These are phyloP conservation scores for Thymus quinquecostatus DNA, from an alignment of 257 asterid species.

Conservation along the genomic window DNA sequence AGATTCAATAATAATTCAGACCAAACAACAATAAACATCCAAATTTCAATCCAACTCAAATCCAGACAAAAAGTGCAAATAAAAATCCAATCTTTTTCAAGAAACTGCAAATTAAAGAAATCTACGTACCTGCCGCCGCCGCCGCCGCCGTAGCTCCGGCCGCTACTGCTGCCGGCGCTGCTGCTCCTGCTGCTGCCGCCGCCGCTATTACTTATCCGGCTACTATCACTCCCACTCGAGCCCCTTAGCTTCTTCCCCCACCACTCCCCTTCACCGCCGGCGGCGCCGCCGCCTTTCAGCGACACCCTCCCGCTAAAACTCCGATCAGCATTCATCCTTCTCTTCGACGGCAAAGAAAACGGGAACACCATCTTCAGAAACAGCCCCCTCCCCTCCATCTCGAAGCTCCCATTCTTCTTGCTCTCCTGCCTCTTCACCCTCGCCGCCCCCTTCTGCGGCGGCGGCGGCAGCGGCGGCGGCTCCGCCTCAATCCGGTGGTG, in stretches of 20 bases:
- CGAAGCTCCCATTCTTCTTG: slow-evolving; percentile 45
- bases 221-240: slow-evolving; percentile 59
- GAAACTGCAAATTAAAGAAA: background rate
- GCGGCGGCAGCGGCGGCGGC: background rate
- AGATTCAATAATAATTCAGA: background rate
- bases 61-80: background rate
- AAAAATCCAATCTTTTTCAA: background rate
- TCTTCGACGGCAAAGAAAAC: slow-evolving; percentile 45
- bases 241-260: slow-evolving; percentile 72
- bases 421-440: slow-evolving; percentile 42
- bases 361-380: slow-evolving; percentile 76
- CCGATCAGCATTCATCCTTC: slow-evolving; percentile 39
- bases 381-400: slow-evolving; percentile 56
- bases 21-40: too few species aligned
- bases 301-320: slow-evolving; percentile 48
- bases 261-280: slow-evolving; percentile 66
- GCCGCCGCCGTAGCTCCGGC: slow-evolving; percentile 33
- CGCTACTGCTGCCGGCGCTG: slow-evolving; percentile 35
- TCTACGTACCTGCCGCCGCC: slow-evolving; percentile 33
- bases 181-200: slow-evolving; percentile 33
- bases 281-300: slow-evolving; percentile 45
- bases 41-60: background rate
- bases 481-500: slow-evolving; percentile 34
- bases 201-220: slow-evolving; percentile 44
- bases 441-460: background rate